Evolutionary conservation across 2,329 filamentous ascomycete species (phyloP).

Genomic region (Epichloe gansuensis): DNA sequence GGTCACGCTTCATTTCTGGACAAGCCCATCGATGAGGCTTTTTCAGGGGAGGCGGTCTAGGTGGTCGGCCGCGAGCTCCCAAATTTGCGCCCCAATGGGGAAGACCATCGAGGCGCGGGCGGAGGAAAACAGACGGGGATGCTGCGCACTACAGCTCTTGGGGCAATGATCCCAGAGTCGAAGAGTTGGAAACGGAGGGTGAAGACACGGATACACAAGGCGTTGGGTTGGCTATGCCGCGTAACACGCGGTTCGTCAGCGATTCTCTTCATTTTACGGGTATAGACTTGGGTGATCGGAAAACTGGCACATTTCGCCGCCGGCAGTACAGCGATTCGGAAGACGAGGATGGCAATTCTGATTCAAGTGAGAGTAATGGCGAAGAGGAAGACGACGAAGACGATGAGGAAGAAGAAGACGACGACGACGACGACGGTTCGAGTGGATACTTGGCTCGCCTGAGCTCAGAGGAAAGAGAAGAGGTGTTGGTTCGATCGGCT

Average conservation of each 20-base stretch:
- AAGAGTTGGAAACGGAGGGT: slow-evolving; percentile 55
- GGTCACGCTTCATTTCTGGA: slow-evolving; percentile 94
- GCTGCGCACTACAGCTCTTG: slow-evolving; percentile 25
- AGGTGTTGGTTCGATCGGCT: slow-evolving; percentile 63
- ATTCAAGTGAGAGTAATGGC: slow-evolving; percentile 13
- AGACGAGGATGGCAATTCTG: slow-evolving; percentile 24
- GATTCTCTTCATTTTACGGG: slow-evolving; percentile 50
- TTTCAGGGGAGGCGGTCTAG: slow-evolving; percentile 99
- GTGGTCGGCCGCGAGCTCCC: slow-evolving; percentile 99
- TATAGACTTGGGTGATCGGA: slow-evolving; percentile 37
- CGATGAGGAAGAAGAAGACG: slow-evolving; percentile 23
- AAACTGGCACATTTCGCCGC: slow-evolving; percentile 26
- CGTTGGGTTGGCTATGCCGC: slow-evolving; percentile 33
- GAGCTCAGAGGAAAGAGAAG: slow-evolving; percentile 53
- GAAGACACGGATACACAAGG: slow-evolving; percentile 42
- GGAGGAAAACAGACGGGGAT: slow-evolving; percentile 45
- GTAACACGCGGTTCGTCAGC: slow-evolving; percentile 39
- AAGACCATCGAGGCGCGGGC: slow-evolving; percentile 94
- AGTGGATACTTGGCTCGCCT: slow-evolving; percentile 37
- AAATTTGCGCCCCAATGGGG: slow-evolving; percentile 86
- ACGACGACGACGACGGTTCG: slow-evolving; percentile 18
- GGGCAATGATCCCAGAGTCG: slow-evolving; percentile 34
- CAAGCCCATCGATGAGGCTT: slow-evolving; percentile 99
- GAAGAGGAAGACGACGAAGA: slow-evolving; percentile 14
- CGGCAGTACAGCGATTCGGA: slow-evolving; percentile 18